Conservation (phyloP, 1,139 yeast species). For the Saccharomyces hybrid region DNA sequence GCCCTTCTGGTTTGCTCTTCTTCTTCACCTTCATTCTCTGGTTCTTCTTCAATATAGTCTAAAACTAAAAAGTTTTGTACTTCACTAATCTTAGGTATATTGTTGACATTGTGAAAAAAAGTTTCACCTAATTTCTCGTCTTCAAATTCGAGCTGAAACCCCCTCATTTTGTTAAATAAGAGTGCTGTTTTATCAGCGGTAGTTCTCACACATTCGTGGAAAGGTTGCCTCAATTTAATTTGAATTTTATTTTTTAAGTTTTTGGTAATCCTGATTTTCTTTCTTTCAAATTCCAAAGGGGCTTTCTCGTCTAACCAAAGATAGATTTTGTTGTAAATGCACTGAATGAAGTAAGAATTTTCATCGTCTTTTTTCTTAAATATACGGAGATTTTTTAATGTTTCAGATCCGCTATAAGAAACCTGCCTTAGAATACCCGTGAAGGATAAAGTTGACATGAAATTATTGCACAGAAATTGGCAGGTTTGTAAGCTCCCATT, state of each 20-base stretch:
- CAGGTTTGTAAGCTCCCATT: not conserved
- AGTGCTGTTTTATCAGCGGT: conserved; percentile 3
- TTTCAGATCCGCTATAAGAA: not conserved
- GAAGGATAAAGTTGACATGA: not conserved
- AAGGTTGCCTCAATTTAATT: conserved; percentile 6
- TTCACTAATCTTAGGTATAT: conserved; percentile 21
- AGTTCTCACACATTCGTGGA: conserved; percentile 7
- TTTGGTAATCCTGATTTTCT: conserved; percentile 9
- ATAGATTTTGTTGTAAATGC: conserved; percentile 10
- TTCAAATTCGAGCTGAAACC: conserved; percentile 14
- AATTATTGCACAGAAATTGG: not conserved
- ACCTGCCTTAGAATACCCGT: not conserved
- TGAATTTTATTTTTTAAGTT: conserved; percentile 12
- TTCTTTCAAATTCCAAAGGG: conserved; percentile 15
- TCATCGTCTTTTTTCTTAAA: not conserved
- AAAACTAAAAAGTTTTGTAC: conserved; percentile 17
- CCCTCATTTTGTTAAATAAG: conserved; percentile 8
- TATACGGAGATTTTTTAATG: not conserved
- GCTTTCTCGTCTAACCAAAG: conserved; percentile 17
- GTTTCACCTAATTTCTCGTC: conserved; percentile 4
- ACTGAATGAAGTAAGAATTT: conserved; percentile 13
- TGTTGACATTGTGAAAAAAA: conserved; percentile 10
- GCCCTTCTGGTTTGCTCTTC: not conserved
- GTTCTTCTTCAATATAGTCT: conserved; percentile 11
- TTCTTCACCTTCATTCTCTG: conserved; percentile 4